These are phyloP conservation scores for Gnomoniopsis smithogilvyi DNA, from an alignment of 2,329 filamentous ascomycete species.

Conservation along the genomic window DNA sequence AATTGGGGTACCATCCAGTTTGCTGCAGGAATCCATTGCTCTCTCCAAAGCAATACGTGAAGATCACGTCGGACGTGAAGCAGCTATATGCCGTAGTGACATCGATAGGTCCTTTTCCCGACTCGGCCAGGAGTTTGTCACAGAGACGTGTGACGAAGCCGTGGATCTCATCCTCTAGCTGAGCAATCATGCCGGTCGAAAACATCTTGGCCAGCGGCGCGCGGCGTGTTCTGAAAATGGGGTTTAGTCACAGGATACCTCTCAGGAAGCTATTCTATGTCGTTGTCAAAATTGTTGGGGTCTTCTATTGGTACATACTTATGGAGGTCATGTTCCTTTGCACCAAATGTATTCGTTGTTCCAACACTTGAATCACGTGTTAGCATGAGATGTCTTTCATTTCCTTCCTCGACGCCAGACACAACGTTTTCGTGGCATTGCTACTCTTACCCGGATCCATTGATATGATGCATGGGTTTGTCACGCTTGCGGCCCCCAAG, in stretches of 20 bases:
- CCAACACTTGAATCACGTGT: not conserved
- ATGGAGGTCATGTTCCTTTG: not conserved
- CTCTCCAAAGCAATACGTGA: slow-evolving; percentile 30
- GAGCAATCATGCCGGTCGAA: not conserved
- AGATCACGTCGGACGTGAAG: slow-evolving; percentile 37
- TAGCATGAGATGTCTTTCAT: not conserved
- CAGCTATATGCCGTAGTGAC: slow-evolving; percentile 35
- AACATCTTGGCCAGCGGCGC: not conserved
- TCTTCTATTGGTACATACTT: not conserved
- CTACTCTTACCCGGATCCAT: not conserved
- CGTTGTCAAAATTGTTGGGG: not conserved
- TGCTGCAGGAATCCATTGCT: slow-evolving; percentile 1
- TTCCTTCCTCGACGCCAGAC: too few species aligned
- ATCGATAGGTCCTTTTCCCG: slow-evolving; percentile 27
- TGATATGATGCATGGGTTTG: slow-evolving; percentile 23
- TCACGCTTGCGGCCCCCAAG: slow-evolving; percentile 23
- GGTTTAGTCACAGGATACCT: not conserved
- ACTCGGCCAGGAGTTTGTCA: slow-evolving; percentile 27
- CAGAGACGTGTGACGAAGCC: not conserved
- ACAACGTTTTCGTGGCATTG: not conserved
- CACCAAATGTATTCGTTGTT: not conserved
- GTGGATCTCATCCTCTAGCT: not conserved
- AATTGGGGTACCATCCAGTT: slow-evolving; percentile 1
- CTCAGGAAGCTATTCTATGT: not conserved
- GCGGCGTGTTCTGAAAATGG: not conserved